These are phyloP conservation scores for Penicillium sp. DNA, from an alignment of 2,329 filamentous ascomycete genomes.

Conservation along the genomic window DNA sequence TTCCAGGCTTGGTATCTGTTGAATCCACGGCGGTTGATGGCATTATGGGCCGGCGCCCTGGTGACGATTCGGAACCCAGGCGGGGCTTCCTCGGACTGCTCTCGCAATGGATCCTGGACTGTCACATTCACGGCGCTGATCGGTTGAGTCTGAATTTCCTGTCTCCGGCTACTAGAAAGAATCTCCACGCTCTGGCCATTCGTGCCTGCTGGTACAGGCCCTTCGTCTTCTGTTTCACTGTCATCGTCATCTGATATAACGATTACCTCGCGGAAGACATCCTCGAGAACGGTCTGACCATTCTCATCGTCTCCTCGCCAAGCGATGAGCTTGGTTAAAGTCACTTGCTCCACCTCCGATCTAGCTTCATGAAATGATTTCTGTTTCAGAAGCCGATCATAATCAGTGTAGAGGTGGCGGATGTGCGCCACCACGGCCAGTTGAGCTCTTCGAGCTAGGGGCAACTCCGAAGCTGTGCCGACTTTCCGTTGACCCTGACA, in stretches of 20 bases:
- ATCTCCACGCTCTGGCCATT: constrained; percentile 47
- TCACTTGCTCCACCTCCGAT: constrained; percentile 56
- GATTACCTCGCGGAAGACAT: constrained; percentile 65
- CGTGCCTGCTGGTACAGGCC: constrained; percentile 25
- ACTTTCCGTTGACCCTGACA: constrained; percentile 57
- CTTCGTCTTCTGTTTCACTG: constrained; percentile 45
- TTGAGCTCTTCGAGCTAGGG: constrained; percentile 60
- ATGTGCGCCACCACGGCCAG: constrained; percentile 65
- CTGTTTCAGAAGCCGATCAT: constrained; percentile 59
- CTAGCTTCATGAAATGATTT: constrained; percentile 59
- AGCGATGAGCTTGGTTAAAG: constrained; percentile 59
- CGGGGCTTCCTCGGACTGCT: constrained; percentile 39
- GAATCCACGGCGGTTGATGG: constrained; percentile 47
- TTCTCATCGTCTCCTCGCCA: constrained; percentile 64
- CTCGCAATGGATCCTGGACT: constrained; percentile 25
- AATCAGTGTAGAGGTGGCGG: constrained; percentile 63
- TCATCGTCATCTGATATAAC: constrained; percentile 65
- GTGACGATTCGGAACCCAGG: constrained; percentile 42
- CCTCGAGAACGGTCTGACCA: constrained; percentile 57
- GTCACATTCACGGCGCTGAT: constrained; percentile 28
- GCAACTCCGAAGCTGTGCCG: constrained; percentile 57
- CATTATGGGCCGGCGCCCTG: constrained; percentile 33
- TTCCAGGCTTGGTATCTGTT: constrained; percentile 52
- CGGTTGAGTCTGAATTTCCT: constrained; percentile 38
- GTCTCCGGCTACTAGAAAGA: constrained; percentile 41